A percentile compares a stretch with the other conserved stretches of the same genome.
Conservation (phyloP, 2,329 filamentous ascomycete genomes). For the Sporothrix dimorphospora region DNA sequence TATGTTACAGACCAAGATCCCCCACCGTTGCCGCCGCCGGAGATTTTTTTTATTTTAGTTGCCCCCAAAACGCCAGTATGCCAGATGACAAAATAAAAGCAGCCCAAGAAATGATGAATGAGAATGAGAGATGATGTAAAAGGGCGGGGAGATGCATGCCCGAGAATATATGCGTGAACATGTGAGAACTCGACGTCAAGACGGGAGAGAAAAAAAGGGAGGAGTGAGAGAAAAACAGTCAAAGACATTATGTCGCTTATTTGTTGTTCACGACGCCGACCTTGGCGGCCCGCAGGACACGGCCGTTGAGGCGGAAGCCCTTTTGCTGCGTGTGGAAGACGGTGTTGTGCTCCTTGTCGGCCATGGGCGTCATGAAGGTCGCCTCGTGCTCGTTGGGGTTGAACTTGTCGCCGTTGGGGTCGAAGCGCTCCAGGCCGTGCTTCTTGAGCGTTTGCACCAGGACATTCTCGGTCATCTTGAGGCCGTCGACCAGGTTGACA, state of each 20-base stretch:
- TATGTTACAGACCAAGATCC: constrained; percentile 25
- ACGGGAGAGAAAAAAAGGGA: neutral
- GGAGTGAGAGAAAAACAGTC: neutral
- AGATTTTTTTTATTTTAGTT: constrained; percentile 8
- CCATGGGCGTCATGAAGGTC: constrained; percentile 87
- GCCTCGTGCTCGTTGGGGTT: constrained; percentile 97
- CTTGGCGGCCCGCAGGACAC: constrained; percentile 88
- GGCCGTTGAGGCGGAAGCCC: constrained; percentile 91
- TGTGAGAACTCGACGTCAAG: neutral
- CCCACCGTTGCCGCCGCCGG: neutral
- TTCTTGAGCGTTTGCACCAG: constrained; percentile 87
- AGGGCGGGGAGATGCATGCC: constrained; percentile 11
- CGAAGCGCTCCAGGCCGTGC: constrained; percentile 89
- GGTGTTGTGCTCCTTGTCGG: constrained; percentile 84
- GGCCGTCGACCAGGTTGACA: constrained; percentile 77
- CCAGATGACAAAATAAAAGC: constrained; percentile 10
- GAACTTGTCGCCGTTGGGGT: constrained; percentile 84
- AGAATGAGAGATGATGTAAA: neutral
- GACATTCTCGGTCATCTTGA: constrained; percentile 93
- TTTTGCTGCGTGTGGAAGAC: constrained; percentile 95
- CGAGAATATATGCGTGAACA: neutral
- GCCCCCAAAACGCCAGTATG: constrained; percentile 31
- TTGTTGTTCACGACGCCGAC: constrained; percentile 92
- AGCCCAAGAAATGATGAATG: neutral
- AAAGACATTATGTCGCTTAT: constrained; percentile 36